Base-by-base conservation (phyloP, 1,284 basidiomycete genomes). In the Cerioporus squamosus region DNA sequence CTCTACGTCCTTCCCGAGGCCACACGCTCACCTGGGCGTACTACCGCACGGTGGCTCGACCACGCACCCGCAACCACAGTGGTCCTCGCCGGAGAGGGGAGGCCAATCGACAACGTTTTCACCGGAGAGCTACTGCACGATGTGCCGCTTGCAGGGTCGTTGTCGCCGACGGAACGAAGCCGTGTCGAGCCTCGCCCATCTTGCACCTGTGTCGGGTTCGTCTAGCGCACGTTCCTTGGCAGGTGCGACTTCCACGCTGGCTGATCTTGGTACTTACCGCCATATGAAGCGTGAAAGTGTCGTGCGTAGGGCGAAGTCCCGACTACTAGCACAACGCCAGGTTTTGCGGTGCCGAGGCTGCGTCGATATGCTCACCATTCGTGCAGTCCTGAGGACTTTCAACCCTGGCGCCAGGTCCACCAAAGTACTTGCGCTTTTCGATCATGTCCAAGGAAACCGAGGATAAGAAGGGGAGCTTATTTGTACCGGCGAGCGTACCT, bases 61-160 rank as follows among this genome's bases (percentile, higher is more conserved):
- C 29, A 29, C 29, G 10, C 29, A 5, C 5, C 29, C 29, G 29
- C 29, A 29, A 29, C 29, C 29, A n/a, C n/a, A n/a, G 61, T 61
- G 26, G 53, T 53, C 15, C 36, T 66, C n/a, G 45, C 55, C 1
- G 49, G 57, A 9, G 49, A 55, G 31, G 60, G 63, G n/a, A 55
- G 43, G 24, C 50, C 46, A 40, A 55, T 67, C 23, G 50, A 52
- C 46, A 51, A 57, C 62, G 64, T 20, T 67, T 62, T 44, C 59
- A n/a, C 65, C 65, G 14, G 52, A 44, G n/a, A 55, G 71, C 66
- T 68, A 45, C 8, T 69, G 31, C 42, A 36, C 18, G 59, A 66
- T 24, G 46, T 67, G 26, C 33, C 10, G 14, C 33, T 36, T 14
- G 33, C 33, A 12, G 33, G 33, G 14, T 36, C 33, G 33, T 36